Conservation (phyloP, 768 basidiomycete genomes). For the Lanmaoa rubissima region DNA sequence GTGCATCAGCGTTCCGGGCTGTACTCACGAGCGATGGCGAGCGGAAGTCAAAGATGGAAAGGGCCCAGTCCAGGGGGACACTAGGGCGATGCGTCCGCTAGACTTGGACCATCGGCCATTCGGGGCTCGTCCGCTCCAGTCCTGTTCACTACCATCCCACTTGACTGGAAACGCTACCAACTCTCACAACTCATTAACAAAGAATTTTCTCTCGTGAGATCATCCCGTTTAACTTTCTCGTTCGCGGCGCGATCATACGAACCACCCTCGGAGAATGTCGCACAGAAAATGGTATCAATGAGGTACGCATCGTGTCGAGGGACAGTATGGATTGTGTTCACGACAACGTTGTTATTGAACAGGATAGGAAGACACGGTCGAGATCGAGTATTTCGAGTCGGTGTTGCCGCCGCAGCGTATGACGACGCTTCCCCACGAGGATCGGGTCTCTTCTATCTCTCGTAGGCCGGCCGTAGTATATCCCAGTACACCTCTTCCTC, state of each 20-base stretch:
- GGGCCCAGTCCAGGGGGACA: too few relatives aligned
- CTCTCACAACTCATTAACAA: slow-evolving; percentile 70
- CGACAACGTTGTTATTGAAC: slow-evolving; percentile 10
- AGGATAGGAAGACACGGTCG: slow-evolving; percentile 68
- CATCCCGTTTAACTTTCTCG: slow-evolving; percentile 91
- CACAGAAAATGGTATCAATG: slow-evolving; percentile 57
- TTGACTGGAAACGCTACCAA: slow-evolving; percentile 89
- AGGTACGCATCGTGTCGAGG: slow-evolving; percentile 41
- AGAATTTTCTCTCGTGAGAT: slow-evolving; percentile 40
- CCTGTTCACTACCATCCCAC: slow-evolving; percentile 65
- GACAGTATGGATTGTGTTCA: neutral
- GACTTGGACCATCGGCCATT: too few relatives aligned
- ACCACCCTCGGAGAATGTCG: slow-evolving; percentile 55
- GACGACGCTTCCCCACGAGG: too few relatives aligned
- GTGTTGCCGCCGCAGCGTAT: too few relatives aligned
- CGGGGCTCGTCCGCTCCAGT: too few relatives aligned
- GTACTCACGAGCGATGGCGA: too few relatives aligned
- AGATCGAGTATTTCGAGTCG: slow-evolving; percentile 53
- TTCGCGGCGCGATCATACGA: slow-evolving; percentile 64
- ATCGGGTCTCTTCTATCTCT: too few relatives aligned
- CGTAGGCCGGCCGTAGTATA: too few relatives aligned
- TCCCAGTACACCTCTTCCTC: too few relatives aligned
- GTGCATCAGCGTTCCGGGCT: too few relatives aligned
- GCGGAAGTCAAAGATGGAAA: too few relatives aligned
- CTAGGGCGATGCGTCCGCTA: too few relatives aligned